Evolutionary conservation across 2,329 filamentous ascomycete species (phyloP).

Genomic region (Metarhizium guizhouense): DNA sequence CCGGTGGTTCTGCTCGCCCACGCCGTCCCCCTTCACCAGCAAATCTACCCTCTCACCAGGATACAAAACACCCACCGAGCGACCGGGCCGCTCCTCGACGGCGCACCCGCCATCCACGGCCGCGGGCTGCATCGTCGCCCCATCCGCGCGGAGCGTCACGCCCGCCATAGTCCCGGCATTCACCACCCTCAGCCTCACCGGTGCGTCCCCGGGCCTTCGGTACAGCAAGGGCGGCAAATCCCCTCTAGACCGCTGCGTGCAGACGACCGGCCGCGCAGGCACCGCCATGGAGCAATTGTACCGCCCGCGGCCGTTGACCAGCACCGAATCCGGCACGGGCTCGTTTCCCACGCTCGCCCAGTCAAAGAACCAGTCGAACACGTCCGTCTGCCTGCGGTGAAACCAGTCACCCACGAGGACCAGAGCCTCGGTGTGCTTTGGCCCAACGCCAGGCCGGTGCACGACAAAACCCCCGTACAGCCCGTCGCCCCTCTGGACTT

Average conservation of each 20-base stretch:
- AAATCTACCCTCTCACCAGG: slow-evolving; percentile 16
- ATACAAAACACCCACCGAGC: slow-evolving; percentile 15
- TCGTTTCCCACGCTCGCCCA: slow-evolving; percentile 33
- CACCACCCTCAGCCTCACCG: slow-evolving; percentile 13
- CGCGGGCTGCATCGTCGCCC: slow-evolving; percentile 13
- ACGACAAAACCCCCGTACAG: slow-evolving; percentile 51
- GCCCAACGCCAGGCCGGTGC: slow-evolving; percentile 33
- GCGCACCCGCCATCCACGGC: slow-evolving; percentile 14
- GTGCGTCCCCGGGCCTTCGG: not conserved
- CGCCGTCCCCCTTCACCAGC: slow-evolving; percentile 11
- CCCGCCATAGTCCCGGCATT: slow-evolving; percentile 16
- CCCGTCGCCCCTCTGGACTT: slow-evolving; percentile 40
- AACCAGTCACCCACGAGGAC: slow-evolving; percentile 38
- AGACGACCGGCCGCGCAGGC: slow-evolving; percentile 15
- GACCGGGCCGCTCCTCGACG: slow-evolving; percentile 6
- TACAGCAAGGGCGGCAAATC: slow-evolving; percentile 10
- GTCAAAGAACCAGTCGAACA: slow-evolving; percentile 18
- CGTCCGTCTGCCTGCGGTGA: slow-evolving; percentile 29
- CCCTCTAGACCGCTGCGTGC: slow-evolving; percentile 4
- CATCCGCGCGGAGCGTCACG: slow-evolving; percentile 11
- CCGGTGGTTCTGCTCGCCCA: slow-evolving; percentile 3
- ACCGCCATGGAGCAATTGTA: slow-evolving; percentile 21
- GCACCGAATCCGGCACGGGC: slow-evolving; percentile 21
- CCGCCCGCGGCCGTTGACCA: slow-evolving; percentile 25
- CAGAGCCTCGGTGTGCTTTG: slow-evolving; percentile 33